Evolutionary conservation across 2,329 filamentous ascomycete species (phyloP), one percentile per base, ranked within the genome.

Genomic region (Verticillium longisporum): DNA sequence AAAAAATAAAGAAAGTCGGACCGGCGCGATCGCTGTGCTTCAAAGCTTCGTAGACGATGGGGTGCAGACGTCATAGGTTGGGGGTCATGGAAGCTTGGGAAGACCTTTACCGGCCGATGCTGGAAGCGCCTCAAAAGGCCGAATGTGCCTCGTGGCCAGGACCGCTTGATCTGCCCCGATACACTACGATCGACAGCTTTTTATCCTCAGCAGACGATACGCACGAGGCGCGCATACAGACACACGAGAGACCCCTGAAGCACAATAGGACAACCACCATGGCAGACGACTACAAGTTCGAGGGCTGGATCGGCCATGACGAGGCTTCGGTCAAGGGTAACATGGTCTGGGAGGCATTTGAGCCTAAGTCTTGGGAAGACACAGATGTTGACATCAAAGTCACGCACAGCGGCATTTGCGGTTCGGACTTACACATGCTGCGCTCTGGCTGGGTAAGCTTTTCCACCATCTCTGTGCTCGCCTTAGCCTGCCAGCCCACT

Each of bases 381-480:
- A 82, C 78, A 31, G 85, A 89, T 66, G 73, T 90, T 58, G 87
- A 89, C 68, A 86, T 90, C 67, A 78, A 83, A 68, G 75, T 90
- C 65, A 83, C 83, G 3, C 85, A 88, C 74, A 88, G 85, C 68
- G 86, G 87, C 64, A 81, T 89, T 65, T 89, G 87, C 69, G 86
- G 84, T 60, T 82, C 80, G 1, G 86, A 88, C 64, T 57, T 88
- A 34, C 84, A 88, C 72, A 81, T 76, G 2, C 75, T 88, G 6
- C 77, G 80, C 41, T 83, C 80, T 2, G 85, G 80, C 58, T 84
- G 82, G 82, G 74, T 75, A 68, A 61, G 73, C n/a, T 50, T 50
- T 68, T 55, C 11, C 34, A 36, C 55, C 26, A 26, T 26, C 26
- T 26, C 2, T 26, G 26, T 26, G 26, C 26, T 26, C 26, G 26